Percentiles rank a stretch among this genome's conserved stretches.
These are phyloP conservation scores for Hypoxylon trugodes DNA, from an alignment of 495 filamentous ascomycete genomes.

Conservation along the genomic window DNA sequence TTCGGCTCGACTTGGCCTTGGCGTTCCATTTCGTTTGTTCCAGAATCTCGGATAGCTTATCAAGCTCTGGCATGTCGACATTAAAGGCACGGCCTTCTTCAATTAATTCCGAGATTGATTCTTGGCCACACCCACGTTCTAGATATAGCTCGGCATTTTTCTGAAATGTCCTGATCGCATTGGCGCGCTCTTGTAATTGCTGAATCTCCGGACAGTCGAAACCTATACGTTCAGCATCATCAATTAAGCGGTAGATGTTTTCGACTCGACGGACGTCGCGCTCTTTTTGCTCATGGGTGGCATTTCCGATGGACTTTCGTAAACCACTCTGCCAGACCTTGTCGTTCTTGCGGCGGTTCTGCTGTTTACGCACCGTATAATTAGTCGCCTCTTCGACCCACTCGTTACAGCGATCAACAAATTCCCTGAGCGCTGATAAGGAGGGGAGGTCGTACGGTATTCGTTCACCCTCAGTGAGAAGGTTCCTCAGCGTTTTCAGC, in stretches of 20 bases:
- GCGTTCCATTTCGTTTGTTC: constrained; percentile 91
- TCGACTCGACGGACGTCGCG: constrained; percentile 89
- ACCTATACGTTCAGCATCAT: constrained; percentile 83
- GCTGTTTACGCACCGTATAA: constrained; percentile 97
- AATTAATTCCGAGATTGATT: constrained; percentile 86
- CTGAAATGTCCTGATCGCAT: constrained; percentile 88
- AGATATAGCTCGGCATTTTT: constrained; percentile 75
- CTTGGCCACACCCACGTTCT: constrained; percentile 61
- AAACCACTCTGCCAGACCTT: constrained; percentile 80
- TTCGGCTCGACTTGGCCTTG: constrained; percentile 70
- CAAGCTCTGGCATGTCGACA: constrained; percentile 93
- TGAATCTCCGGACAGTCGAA: constrained; percentile 96
- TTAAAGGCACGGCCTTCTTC: constrained; percentile 90
- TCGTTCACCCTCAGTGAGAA: constrained; percentile 94
- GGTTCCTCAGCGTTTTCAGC: constrained; percentile 82
- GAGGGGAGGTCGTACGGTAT: constrained; percentile 93
- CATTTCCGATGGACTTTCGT: constrained; percentile 71
- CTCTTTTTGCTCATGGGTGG: constrained; percentile 80
- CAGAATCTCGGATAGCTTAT: constrained; percentile 79
- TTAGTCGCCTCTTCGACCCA: constrained; percentile 98
- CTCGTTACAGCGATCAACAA: constrained; percentile 95
- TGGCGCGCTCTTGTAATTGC: constrained; percentile 84
- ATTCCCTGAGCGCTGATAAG: constrained; percentile 80
- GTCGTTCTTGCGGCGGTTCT: constrained; percentile 97
- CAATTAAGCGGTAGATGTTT: constrained; percentile 85